phyloP scores from a whole-genome alignment of 2,329 filamentous ascomycete genomes.

The Parafenestella ontariensis region DNA sequence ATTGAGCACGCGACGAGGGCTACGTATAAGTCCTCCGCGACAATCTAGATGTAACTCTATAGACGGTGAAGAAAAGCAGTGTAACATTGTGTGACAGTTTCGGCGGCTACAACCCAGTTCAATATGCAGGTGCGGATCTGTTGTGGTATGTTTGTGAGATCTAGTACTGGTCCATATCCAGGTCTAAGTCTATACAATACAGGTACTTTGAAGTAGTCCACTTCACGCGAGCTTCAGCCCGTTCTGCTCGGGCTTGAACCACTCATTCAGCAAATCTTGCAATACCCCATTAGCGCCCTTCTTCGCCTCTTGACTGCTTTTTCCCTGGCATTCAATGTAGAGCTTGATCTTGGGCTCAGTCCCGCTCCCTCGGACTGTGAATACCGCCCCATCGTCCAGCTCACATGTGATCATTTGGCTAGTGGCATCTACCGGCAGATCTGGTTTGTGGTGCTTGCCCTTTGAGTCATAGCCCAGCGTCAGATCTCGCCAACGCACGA shows the following conservation, averaged over 20 bases:
- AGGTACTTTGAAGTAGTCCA: not conserved
- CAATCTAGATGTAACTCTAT: not conserved
- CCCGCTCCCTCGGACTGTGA: slow-evolving; percentile 67
- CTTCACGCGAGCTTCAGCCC: slow-evolving; percentile 43
- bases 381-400: slow-evolving; percentile 62
- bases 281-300: slow-evolving; percentile 55
- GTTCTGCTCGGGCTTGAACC: slow-evolving; percentile 55
- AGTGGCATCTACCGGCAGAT: slow-evolving; percentile 62
- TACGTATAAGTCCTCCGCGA: not conserved
- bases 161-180: not conserved
- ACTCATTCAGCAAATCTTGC: slow-evolving; percentile 55
- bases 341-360: slow-evolving; percentile 73
- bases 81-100: slow-evolving; percentile 3
- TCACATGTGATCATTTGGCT: slow-evolving; percentile 71
- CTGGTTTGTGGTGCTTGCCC: slow-evolving; percentile 59
- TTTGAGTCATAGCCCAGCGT: slow-evolving; percentile 67
- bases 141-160: not conserved
- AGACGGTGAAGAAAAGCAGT: not conserved
- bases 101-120: slow-evolving; percentile 6
- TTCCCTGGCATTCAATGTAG: slow-evolving; percentile 59
- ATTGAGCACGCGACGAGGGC: not conserved
- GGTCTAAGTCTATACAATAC: not conserved
- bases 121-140: not conserved
- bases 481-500: slow-evolving; percentile 67
- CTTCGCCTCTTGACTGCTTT: slow-evolving; percentile 52